Evolutionary conservation across 2,329 filamentous ascomycete genomes (phyloP).

Genomic region (Stachybotrys echinatus): DNA sequence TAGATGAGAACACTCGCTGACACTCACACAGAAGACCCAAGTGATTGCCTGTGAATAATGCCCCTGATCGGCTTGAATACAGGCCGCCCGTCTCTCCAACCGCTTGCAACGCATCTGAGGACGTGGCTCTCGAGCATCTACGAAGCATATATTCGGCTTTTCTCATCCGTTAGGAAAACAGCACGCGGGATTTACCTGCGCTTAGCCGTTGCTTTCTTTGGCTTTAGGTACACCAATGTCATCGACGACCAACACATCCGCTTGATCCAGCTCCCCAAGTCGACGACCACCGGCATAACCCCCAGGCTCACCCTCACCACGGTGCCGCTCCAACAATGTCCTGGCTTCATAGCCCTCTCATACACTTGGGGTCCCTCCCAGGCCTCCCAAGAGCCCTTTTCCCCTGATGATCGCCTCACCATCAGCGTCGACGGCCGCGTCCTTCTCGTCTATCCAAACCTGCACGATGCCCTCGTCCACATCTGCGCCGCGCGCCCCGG

Average conservation of each 20-base stretch:
- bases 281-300: not conserved
- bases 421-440: slow-evolving; percentile 8
- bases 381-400: not conserved
- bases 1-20: too few relatives aligned
- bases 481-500: slow-evolving; percentile 8
- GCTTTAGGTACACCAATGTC: slow-evolving; percentile 8
- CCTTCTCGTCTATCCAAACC: slow-evolving; percentile 11
- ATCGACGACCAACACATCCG: slow-evolving; percentile 9
- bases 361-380: slow-evolving; percentile 16
- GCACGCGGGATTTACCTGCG: too few relatives aligned
- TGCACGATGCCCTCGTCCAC: slow-evolving; percentile 8
- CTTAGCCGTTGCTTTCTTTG: not conserved
- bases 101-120: too few relatives aligned
- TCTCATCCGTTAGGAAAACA: too few relatives aligned
- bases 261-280: slow-evolving; percentile 11
- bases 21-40: too few relatives aligned
- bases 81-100: too few relatives aligned
- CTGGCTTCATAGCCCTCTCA: slow-evolving; percentile 15
- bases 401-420: not conserved
- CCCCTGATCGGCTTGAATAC: not conserved
- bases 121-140: too few relatives aligned
- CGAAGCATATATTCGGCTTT: too few relatives aligned
- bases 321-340: slow-evolving; percentile 8
- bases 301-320: slow-evolving; percentile 11
- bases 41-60: too few relatives aligned